Conservation (phyloP, 805 yeast species). For the Yarrowia sp. region DNA sequence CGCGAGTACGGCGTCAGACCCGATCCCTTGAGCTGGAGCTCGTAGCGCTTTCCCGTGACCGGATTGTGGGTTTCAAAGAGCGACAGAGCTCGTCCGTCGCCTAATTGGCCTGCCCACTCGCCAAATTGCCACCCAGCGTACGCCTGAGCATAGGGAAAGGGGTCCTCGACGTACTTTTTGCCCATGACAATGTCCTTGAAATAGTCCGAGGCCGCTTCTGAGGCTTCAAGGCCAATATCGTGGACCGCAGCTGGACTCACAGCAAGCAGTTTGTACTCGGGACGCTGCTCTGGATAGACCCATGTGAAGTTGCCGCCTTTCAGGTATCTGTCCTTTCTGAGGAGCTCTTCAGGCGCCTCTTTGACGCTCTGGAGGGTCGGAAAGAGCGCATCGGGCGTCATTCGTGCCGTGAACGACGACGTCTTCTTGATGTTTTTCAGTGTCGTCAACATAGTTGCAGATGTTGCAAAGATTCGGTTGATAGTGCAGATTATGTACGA, state of each 20-base stretch:
- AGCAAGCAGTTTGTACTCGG: constrained; percentile 47
- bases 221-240: constrained; percentile 55
- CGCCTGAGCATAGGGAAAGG: constrained; percentile 83
- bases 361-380: constrained; percentile 42
- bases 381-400: constrained; percentile 43
- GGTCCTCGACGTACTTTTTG: constrained; percentile 45
- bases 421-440: constrained; percentile 18
- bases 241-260: constrained; percentile 58
- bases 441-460: neutral
- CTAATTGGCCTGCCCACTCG: constrained; percentile 92
- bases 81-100: constrained; percentile 89
- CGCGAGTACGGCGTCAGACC: constrained; percentile 91
- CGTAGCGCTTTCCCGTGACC: constrained; percentile 47
- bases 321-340: constrained; percentile 53
- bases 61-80: constrained; percentile 64
- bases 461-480: neutral
- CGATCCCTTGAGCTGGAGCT: constrained; percentile 84
- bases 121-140: constrained; percentile 98
- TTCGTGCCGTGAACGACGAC: constrained; percentile 8
- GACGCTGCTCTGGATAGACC: constrained; percentile 64
- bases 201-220: constrained; percentile 44
- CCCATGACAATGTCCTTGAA: constrained; percentile 65
- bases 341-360: constrained; percentile 37
- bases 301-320: constrained; percentile 69
- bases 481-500: constrained; percentile 13